Base-by-base conservation (phyloP, 1,139 yeast species). In the Saccharomycopsis hybrid region DNA sequence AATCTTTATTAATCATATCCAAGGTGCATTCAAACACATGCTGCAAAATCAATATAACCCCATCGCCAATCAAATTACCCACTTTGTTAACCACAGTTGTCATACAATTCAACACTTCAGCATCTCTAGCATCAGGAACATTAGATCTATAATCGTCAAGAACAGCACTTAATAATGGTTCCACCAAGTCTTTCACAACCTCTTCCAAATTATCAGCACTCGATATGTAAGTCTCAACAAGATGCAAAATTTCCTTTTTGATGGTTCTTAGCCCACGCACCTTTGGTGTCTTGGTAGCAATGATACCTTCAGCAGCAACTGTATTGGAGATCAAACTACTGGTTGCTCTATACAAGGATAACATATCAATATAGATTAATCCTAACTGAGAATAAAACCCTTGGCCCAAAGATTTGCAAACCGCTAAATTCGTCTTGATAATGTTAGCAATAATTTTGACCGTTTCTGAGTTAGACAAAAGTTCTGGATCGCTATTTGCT, bases 71-170 rank as follows among this genome's bases (percentile, higher is more conserved):
- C 74, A 85, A 71, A 57, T 77, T 85, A 9, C 97, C 97, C 51
- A 89, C 94, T 64, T 89, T 83, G 36, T 80, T 72, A 27, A 92
- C 94, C 56, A 94, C 78, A 1, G 96, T 89, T 18, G 96, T 82
- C 80, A 92, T 84, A 76, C 97, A 89, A 67, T 86, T 87, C 64
- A 92, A 76, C 3, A 92, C 98, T 70, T 94, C 98, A 4, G 97
- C 96, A 69, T 94, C 98, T 63, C 98, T 82, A 5, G 97, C 96
- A 69, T 88, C 96, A 3, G 98, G 95, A 37, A 89, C 96, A 62
- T 87, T 87, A 24, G 80, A 72, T 61, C 80, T 80, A 69, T 94
- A 94, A 67, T 94, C 99, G 56, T 86, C 94, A 58, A 94, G 76
- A 18, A 89, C 94, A 0, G 97, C 89, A 41, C 78, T 77, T 59